These are phyloP conservation scores for Claviceps fusiformis DNA, from an alignment of 2,329 filamentous ascomycete genomes.

Conservation along the genomic window DNA sequence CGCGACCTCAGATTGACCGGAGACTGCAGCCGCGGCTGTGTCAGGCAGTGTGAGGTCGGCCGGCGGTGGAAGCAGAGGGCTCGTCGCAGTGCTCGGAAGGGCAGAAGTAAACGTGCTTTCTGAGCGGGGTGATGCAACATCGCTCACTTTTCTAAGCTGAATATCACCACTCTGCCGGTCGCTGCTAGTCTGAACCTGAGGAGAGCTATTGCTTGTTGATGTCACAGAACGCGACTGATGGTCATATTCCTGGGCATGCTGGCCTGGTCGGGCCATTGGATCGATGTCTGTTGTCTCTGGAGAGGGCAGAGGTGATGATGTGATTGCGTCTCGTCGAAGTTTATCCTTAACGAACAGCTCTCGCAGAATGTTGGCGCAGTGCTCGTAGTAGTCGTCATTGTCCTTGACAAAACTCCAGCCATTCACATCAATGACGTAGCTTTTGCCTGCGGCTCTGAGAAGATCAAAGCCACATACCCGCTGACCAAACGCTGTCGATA, in stretches of 20 bases:
- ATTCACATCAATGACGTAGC: constrained; percentile 97
- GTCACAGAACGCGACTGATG: constrained; percentile 10
- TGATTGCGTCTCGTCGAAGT: constrained; percentile 47
- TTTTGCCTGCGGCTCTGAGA: constrained; percentile 73
- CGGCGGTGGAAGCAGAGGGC: constrained; percentile 21
- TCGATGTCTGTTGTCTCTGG: constrained; percentile 31
- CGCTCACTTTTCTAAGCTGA: constrained; percentile 12
- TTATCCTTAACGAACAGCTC: constrained; percentile 81
- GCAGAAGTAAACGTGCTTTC: constrained; percentile 20
- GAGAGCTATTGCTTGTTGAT: constrained; percentile 15
- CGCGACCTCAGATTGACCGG: constrained; percentile 20
- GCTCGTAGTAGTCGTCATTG: constrained; percentile 96
- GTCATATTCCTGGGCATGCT: constrained; percentile 27
- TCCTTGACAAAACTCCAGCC: constrained; percentile 99
- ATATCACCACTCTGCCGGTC: constrained; percentile 11
- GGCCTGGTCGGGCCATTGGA: constrained; percentile 21
- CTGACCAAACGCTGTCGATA: constrained; percentile 85
- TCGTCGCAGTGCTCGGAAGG: constrained; percentile 22
- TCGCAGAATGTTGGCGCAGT: constrained; percentile 71
- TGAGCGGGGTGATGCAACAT: constrained; percentile 18
- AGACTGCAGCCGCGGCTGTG: constrained; percentile 21
- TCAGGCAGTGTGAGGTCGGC: constrained; percentile 16
- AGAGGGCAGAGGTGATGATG: constrained; percentile 38
- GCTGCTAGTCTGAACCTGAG: constrained; percentile 10
- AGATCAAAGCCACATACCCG: constrained; percentile 93